Percentiles rank a stretch among this genome's conserved stretches.
Conservation (phyloP, 2,329 filamentous ascomycete genomes). For the Pseudodiploospora longispora region DNA sequence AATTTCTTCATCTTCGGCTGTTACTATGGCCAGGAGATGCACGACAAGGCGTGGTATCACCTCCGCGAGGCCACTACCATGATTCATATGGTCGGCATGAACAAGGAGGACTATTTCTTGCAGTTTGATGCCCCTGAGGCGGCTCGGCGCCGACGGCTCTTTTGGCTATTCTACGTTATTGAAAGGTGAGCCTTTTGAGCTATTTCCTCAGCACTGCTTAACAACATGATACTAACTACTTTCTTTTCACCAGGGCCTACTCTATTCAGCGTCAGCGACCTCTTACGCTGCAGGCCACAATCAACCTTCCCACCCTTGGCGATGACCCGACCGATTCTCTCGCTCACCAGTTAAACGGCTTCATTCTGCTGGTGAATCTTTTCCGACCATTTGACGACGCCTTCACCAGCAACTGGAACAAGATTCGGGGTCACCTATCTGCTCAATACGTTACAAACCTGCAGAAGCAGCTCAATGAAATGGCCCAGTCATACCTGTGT, state of each 20-base stretch:
- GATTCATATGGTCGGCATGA: slow-evolving; percentile 51
- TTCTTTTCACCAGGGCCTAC: slow-evolving; percentile 44
- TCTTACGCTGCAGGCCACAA: slow-evolving; percentile 60
- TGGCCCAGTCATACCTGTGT: slow-evolving; percentile 43
- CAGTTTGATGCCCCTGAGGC: slow-evolving; percentile 52
- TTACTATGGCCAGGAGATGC: slow-evolving; percentile 62
- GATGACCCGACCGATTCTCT: slow-evolving; percentile 52
- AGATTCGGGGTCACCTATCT: slow-evolving; percentile 49
- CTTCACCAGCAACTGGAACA: slow-evolving; percentile 59
- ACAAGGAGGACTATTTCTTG: slow-evolving; percentile 55
- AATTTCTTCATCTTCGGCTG: slow-evolving; percentile 73
- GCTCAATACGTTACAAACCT: slow-evolving; percentile 48
- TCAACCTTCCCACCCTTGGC: slow-evolving; percentile 54
- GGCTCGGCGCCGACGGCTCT: slow-evolving; percentile 57
- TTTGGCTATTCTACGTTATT: slow-evolving; percentile 64
- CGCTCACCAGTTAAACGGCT: slow-evolving; percentile 44
- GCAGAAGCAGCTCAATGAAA: slow-evolving; percentile 54
- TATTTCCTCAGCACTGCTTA: neutral
- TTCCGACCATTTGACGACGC: slow-evolving; percentile 60
- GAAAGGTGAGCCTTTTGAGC: slow-evolving; percentile 46
- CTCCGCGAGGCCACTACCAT: slow-evolving; percentile 70
- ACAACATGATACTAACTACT: no score
- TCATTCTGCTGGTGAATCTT: slow-evolving; percentile 52
- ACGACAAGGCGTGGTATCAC: slow-evolving; percentile 73
- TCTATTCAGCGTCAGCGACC: slow-evolving; percentile 63